These are phyloP conservation scores for Wickerhamiella australiensis DNA, from an alignment of 805 yeast genomes.

Conservation along the genomic window DNA sequence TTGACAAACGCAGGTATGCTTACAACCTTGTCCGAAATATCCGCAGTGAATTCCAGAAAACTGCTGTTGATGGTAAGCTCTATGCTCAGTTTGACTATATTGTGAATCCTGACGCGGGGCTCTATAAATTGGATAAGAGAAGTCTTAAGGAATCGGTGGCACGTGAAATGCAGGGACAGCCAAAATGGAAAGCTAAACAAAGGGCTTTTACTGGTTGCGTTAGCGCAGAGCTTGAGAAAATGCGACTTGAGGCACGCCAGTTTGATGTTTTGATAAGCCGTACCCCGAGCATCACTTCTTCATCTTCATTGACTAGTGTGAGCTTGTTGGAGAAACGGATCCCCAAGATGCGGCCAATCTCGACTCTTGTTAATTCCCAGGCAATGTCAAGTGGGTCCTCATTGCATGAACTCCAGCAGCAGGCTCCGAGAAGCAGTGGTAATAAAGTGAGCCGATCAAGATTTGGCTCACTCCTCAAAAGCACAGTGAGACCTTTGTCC, in stretches of 20 bases:
- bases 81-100: slow-evolving; percentile 18
- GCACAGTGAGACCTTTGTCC: slow-evolving; percentile 33
- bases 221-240: slow-evolving; percentile 39
- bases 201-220: slow-evolving; percentile 39
- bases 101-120: slow-evolving; percentile 25
- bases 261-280: slow-evolving; percentile 27
- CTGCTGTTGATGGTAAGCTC: slow-evolving; percentile 9
- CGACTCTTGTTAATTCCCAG: slow-evolving; percentile 3
- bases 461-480: slow-evolving; percentile 29
- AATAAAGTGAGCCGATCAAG: slow-evolving; percentile 23
- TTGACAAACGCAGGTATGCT: slow-evolving; percentile 68
- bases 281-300: slow-evolving; percentile 8
- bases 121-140: slow-evolving; percentile 24
- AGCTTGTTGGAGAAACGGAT: slow-evolving; percentile 10
- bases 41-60: slow-evolving; percentile 17
- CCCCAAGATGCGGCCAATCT: slow-evolving; percentile 12
- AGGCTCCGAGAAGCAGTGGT: neutral
- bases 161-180: slow-evolving; percentile 33
- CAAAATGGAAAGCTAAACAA: slow-evolving; percentile 28
- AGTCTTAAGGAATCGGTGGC: slow-evolving; percentile 32
- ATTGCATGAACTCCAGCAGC: neutral
- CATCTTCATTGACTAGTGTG: slow-evolving; percentile 11
- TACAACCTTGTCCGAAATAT: slow-evolving; percentile 49
- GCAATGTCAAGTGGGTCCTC: slow-evolving; percentile 6
- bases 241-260: slow-evolving; percentile 41